These are phyloP conservation scores for Pseudomassariella vexata DNA, from an alignment of 2,329 filamentous ascomycete species.

Conservation along the genomic window DNA sequence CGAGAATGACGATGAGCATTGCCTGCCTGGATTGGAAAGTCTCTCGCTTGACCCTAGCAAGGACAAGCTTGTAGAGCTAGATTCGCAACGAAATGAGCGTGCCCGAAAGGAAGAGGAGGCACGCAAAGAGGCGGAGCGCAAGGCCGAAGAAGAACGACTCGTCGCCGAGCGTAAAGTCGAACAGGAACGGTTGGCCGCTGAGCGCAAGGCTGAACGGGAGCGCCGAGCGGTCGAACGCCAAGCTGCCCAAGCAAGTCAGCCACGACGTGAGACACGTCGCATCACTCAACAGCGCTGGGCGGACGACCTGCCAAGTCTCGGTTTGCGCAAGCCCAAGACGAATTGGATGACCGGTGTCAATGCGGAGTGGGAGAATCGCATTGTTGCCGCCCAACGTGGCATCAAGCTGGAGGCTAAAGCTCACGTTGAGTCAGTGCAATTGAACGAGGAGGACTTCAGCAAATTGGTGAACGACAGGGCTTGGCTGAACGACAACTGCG, in stretches of 20 bases:
- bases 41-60: neutral
- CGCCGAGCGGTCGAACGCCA: neutral
- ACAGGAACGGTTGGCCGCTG: too few relatives aligned
- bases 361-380: slow-evolving; percentile 16
- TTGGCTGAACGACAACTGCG: slow-evolving; percentile 75
- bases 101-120: neutral
- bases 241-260: too few relatives aligned
- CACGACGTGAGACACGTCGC: slow-evolving; percentile 1
- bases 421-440: slow-evolving; percentile 36
- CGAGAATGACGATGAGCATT: slow-evolving; percentile 2
- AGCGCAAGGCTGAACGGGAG: neutral
- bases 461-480: slow-evolving; percentile 49
- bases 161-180: too few relatives aligned
- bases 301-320: slow-evolving; percentile 14
- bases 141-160: too few relatives aligned
- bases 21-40: neutral
- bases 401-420: slow-evolving; percentile 12
- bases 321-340: slow-evolving; percentile 15
- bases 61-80: neutral
- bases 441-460: slow-evolving; percentile 56
- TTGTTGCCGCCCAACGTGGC: too few relatives aligned
- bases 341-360: slow-evolving; percentile 13
- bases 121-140: neutral
- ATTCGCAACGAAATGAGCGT: neutral
- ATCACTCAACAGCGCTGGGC: neutral